Conservation (phyloP, 1,139 yeast genomes). For the Blastobotrys serpentis region DNA sequence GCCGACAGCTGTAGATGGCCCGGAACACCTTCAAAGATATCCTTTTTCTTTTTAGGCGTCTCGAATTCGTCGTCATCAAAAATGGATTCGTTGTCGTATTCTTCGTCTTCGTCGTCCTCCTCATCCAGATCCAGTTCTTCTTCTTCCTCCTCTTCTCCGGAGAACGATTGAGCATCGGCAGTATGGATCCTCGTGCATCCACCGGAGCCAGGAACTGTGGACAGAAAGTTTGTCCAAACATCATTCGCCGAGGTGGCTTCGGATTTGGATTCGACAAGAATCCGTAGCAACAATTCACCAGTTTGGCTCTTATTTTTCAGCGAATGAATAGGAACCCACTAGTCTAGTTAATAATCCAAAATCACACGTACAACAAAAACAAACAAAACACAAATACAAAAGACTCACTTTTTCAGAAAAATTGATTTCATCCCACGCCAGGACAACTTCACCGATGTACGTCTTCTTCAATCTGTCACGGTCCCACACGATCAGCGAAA, state of each 20-base stretch:
- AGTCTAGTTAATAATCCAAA: too few relatives aligned
- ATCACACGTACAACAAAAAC: neutral
- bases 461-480: slow-evolving; percentile 36
- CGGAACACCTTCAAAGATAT: slow-evolving; percentile 16
- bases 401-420: slow-evolving; percentile 8
- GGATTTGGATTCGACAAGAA: slow-evolving; percentile 37
- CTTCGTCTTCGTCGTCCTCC: slow-evolving; percentile 19
- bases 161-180: neutral
- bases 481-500: slow-evolving; percentile 42
- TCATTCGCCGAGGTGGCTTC: slow-evolving; percentile 11
- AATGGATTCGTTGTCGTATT: slow-evolving; percentile 11
- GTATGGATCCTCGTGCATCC: neutral
- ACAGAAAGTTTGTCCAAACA: slow-evolving; percentile 8
- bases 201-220: neutral
- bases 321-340: slow-evolving; percentile 13
- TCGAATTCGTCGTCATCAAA: slow-evolving; percentile 7
- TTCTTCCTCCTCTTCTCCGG: slow-evolving; percentile 5
- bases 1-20: slow-evolving; percentile 14
- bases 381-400: neutral
- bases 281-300: slow-evolving; percentile 55
- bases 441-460: slow-evolving; percentile 57
- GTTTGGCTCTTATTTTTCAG: slow-evolving; percentile 32
- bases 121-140: too few relatives aligned
- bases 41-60: slow-evolving; percentile 3
- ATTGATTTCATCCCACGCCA: slow-evolving; percentile 49